Conservation (phyloP, 495 filamentous ascomycete genomes). For the Aspergillus hancockii region DNA sequence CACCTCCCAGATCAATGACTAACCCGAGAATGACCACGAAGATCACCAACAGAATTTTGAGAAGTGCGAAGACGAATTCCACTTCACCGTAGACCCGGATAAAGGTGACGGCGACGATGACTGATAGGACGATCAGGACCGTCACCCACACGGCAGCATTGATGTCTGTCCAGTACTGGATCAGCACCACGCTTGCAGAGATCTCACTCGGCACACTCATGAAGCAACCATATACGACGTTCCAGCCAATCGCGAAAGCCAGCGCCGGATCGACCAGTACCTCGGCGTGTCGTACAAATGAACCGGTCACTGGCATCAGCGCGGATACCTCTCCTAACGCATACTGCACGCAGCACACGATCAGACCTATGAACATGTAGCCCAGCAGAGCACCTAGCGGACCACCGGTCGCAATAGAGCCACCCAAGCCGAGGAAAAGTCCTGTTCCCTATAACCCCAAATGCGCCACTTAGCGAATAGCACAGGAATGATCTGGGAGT, state of each 20-base stretch:
- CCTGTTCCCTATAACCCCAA: conserved; percentile 50
- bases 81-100: conserved; percentile 49
- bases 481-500: neutral
- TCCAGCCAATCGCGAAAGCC: conserved; percentile 64
- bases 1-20: conserved; percentile 43
- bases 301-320: conserved; percentile 44
- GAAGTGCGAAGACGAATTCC: conserved; percentile 43
- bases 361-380: conserved; percentile 37
- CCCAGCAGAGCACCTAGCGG: conserved; percentile 61
- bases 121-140: conserved; percentile 55
- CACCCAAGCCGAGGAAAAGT: conserved; percentile 61
- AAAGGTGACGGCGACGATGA: conserved; percentile 53
- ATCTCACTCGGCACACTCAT: conserved; percentile 68
- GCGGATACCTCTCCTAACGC: conserved; percentile 46
- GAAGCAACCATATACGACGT: conserved; percentile 49
- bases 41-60: conserved; percentile 52
- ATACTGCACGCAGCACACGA: conserved; percentile 45
- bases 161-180: conserved; percentile 60
- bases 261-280: conserved; percentile 55
- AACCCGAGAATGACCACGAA: conserved; percentile 53
- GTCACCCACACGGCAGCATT: conserved; percentile 56
- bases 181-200: conserved; percentile 59
- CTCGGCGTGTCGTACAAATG: conserved; percentile 54
- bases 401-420: conserved; percentile 58
- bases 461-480: neutral